These are phyloP conservation scores for Dioscorea zingiberensis DNA, from an alignment of 106 monocot species.

Conservation along the genomic window DNA sequence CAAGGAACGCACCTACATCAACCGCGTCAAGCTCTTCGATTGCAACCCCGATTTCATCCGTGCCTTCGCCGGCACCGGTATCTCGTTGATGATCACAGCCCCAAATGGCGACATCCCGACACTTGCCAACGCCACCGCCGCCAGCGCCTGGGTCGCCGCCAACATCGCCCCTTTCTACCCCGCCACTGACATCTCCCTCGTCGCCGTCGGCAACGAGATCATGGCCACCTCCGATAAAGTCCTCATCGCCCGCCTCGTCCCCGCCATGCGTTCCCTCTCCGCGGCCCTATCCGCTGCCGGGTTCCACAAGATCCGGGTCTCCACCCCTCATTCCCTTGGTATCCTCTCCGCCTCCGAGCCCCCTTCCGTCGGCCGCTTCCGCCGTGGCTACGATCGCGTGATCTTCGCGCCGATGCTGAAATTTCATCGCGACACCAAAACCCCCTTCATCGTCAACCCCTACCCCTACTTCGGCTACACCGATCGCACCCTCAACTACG, in stretches of 20 bases:
- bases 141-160: conserved; percentile 52
- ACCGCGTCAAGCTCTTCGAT: conserved; percentile 84
- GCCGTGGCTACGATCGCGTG: conserved; percentile 38
- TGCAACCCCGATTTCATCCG: conserved; percentile 68
- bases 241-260: conserved; percentile 65
- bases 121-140: conserved; percentile 38
- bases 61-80: conserved; percentile 63
- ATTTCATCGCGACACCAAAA: conserved; percentile 53
- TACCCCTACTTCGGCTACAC: conserved; percentile 94
- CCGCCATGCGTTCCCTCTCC: conserved; percentile 68
- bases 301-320: conserved; percentile 42
- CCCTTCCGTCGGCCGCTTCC: conserved; percentile 67
- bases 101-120: conserved; percentile 65
- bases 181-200: conserved; percentile 67
- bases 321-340: conserved; percentile 82
- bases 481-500: conserved; percentile 44
- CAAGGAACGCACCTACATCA: conserved; percentile 46
- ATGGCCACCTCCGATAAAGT: conserved; percentile 38
- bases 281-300: conserved; percentile 41
- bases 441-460: conserved; percentile 79
- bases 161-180: conserved; percentile 72
- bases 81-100: conserved; percentile 59
- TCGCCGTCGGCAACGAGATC: conserved; percentile 85
- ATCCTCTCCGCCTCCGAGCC: conserved; percentile 60
- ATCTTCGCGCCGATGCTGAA: conserved; percentile 67